Base-by-base conservation (phyloP, 768 basidiomycete genomes). In the Boletus rufocinnamomeus region DNA sequence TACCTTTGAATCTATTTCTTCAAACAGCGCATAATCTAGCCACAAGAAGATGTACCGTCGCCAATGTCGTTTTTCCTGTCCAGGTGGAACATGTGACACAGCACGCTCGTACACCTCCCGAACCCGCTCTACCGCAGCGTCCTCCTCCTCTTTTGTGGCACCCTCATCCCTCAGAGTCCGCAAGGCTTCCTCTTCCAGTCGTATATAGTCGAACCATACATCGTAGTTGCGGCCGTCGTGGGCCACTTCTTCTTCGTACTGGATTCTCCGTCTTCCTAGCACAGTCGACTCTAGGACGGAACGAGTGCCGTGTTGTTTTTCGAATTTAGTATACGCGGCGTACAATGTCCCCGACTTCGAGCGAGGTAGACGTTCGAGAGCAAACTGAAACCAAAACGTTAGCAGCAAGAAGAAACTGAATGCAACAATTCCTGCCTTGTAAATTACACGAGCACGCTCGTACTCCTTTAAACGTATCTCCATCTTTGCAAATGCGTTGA, bases 151-250 rank as follows among this genome's bases (percentile, higher is more conserved):
- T 9, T 79, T 75, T 2, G 88, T 86, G 6, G 82, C 82, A 2
- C 89, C 92, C 61, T 91, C 89, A 16, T 88, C 88, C 63, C 78
- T 83, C 27, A 93, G 78, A 58, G 93, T 87, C 35, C 83, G 77
- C 65, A 85, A 83, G 0, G 95, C 92, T 25, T 87, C 91, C 74
- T 98, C 97, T 70, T 98, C 97, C 35, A 99, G 72, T 19, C 95
- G 83, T 23, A 93, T 84, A 65, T 96, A 96, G 68, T 98, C 97
- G 69, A 99, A 98, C 97, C 97, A 99, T 0, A 90, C 88, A 72
- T 98, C 97, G 69, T 98, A 99, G 72, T 98, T 98, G 44, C 89
- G 85, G 1, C 93, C 88, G 62, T 98, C 94, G 57, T 96, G 89
- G 11, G 86, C 72, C 2, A 98, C 75, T 74, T 99, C 97, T 62